Percentiles rank a stretch among this genome's conserved stretches.
Conservation (phyloP, 441 rosid genomes). For the Adansonia rubrostipa region DNA sequence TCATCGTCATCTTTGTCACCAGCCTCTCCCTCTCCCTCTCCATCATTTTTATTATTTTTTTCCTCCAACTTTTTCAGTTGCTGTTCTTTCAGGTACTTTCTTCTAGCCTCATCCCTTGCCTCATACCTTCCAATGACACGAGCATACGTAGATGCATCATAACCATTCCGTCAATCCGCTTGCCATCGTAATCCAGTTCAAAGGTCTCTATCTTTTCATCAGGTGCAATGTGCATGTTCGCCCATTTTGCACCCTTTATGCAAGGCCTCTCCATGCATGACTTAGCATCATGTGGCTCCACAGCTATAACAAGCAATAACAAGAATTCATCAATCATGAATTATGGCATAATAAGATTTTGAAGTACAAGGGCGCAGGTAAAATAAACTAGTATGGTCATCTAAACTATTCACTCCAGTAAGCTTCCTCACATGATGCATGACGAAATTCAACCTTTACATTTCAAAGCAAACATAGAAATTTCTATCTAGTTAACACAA, state of each 20-base stretch:
- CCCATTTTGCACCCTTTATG: slow-evolving; percentile 68
- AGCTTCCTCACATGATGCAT: too few species aligned
- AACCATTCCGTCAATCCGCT: slow-evolving; percentile 81
- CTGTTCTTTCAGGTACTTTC: slow-evolving; percentile 60
- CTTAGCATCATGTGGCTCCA: slow-evolving; percentile 64
- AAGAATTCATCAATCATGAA: neutral
- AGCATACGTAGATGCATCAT: slow-evolving; percentile 57
- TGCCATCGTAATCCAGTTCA: slow-evolving; percentile 79
- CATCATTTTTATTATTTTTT: slow-evolving; percentile 55
- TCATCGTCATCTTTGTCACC: neutral
- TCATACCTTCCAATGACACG: slow-evolving; percentile 66
- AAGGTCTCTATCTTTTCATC: slow-evolving; percentile 75
- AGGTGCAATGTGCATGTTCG: slow-evolving; percentile 69
- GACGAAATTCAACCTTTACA: too few species aligned
- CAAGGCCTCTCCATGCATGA: slow-evolving; percentile 73
- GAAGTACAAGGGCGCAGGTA: too few species aligned
- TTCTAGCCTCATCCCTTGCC: slow-evolving; percentile 71
- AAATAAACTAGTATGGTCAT: neutral
- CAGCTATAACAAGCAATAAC: slow-evolving; percentile 45
- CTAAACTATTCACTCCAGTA: neutral
- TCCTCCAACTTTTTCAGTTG: slow-evolving; percentile 73
- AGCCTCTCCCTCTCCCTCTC: slow-evolving; percentile 33
- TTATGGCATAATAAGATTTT: neutral
- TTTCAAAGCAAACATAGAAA: too few species aligned
- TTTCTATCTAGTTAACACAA: too few species aligned